Base-by-base conservation (phyloP, 1,284 basidiomycete genomes). In the Agaricales sp. region DNA sequence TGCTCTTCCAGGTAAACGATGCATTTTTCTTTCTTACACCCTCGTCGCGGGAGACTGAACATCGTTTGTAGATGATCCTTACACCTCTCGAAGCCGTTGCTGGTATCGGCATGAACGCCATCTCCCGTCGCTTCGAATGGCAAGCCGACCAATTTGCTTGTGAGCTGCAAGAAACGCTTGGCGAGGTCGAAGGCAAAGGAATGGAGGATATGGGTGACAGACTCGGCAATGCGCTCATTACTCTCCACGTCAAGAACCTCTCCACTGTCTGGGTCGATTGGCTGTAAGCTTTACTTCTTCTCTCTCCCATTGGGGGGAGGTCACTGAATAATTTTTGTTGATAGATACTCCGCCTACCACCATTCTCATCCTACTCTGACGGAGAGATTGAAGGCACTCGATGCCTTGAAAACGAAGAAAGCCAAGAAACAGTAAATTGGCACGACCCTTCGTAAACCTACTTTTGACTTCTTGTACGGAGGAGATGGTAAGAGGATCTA, bases 341-440 rank as follows among this genome's bases (percentile, higher is more conserved):
- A 45, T 55, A 86, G 81, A 54, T 93, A 92, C 67, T 93, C 90
- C 48, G 87, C 89, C 24, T 94, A 92, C 60, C 89, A 94, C 62
- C 89, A 94, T 66, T 92, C 87, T 46, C 92, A 96, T 65, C 92
- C 92, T 2, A 95, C 91, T 1, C 65, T 96, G 52, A 85, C 86
- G 43, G 92, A 96, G 68, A 74, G 92, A 16, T 69, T 95, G 57
- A 81, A 77, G 57, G 90, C 81, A 3, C 74, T 95, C 50, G 88
- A 93, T 53, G 64, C 66, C 35, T 77, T 78, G 70, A 71, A 78
- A 55, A 48, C 25, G 4, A 55, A 53, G 25, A 45, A 3, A 48
- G 51, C 51, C 43, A 54, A 53, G 45, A 68, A 66, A 57, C 67
- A 70, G 56, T 62, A 55, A 51, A 48, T 41, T 19, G 4, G 12